phyloP scores from a whole-genome alignment of 2,329 filamentous ascomycete species.

The Aspergillus floridensis region DNA sequence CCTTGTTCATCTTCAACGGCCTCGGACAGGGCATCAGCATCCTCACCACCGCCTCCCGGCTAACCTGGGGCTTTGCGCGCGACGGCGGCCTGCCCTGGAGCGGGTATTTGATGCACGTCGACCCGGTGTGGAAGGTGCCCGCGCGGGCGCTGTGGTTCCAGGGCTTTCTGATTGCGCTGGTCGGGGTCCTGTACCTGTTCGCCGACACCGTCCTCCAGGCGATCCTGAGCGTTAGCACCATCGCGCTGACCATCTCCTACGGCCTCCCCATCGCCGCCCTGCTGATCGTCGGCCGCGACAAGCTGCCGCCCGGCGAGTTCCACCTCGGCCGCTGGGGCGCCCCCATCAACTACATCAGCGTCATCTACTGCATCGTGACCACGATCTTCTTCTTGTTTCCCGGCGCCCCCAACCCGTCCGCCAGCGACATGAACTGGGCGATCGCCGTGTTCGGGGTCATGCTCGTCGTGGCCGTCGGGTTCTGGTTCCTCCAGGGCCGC shows the following conservation, averaged over 20 bases:
- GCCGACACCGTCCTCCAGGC: constrained; percentile 54
- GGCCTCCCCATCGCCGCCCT: constrained; percentile 52
- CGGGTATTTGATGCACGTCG: constrained; percentile 45
- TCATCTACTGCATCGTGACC: constrained; percentile 54
- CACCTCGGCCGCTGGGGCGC: constrained; percentile 45
- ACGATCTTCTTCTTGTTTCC: constrained; percentile 59
- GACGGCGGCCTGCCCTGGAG: constrained; percentile 51
- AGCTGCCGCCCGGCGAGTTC: constrained; percentile 49
- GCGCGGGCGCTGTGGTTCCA: constrained; percentile 54
- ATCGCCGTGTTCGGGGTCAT: constrained; percentile 58
- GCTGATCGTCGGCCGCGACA: constrained; percentile 52
- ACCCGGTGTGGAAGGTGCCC: constrained; percentile 53
- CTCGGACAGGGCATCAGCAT: constrained; percentile 54
- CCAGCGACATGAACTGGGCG: constrained; percentile 56
- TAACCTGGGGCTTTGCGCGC: constrained; percentile 57
- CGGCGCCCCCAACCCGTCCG: constrained; percentile 42
- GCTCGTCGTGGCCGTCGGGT: constrained; percentile 50
- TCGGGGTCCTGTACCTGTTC: constrained; percentile 58
- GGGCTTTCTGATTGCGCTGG: constrained; percentile 45
- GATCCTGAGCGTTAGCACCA: constrained; percentile 56
- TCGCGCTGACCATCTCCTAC: constrained; percentile 55
- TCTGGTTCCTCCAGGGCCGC: constrained; percentile 52
- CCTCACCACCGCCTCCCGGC: constrained; percentile 51
- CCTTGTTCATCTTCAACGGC: constrained; percentile 57
- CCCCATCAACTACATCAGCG: constrained; percentile 47